Base-by-base conservation (phyloP, 345 rosid genomes). In the Lepidium sativum region DNA sequence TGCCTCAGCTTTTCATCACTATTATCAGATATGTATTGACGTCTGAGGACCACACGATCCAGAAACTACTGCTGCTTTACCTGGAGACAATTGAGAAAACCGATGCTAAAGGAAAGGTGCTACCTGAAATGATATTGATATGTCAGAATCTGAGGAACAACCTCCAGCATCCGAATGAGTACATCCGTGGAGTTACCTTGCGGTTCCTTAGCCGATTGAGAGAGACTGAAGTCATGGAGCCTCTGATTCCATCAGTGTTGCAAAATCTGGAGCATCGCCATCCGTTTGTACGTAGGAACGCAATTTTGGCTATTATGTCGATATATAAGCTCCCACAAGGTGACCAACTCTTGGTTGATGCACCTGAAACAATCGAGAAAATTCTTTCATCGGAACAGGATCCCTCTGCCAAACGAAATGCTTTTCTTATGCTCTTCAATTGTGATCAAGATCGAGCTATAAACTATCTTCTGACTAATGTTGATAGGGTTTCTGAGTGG, bases 81-180 rank as follows among this genome's bases (percentile, higher is more conserved):
- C 79, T 92, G 67, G 98, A 92, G 83, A 84, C 85, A 53, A 92
- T 89, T 9, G 98, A 87, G 65, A 89, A 87, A 79, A 84, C 85
- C 16, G 97, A 89, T 81, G 14, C 86, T 31, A 82, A 72, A 58
- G 97, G 98, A 9, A 81, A 76, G 68, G 87, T 87, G 63, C 67
- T 92, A 18, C 97, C 98, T 29, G 97, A 92, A 77, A 92, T 92
- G 98, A 92, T 92, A 54, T 73, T 92, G 74, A 87, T 92, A 41
- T 92, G 97, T 80, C 97, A 92, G 75, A 87, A 87, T 65, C 76
- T 92, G 68, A 77, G 89, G 78, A 92, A 92, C 84, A 87, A 92
- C 78, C 98, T 92, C 74, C 97, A 92, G 80, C 96, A 87, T 68
- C 94, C 97, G 1, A 92, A 92, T 60, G 98, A 89, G 79, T 89